These are phyloP conservation scores for Arthrinium puccinioides DNA, from an alignment of 2,329 filamentous ascomycete genomes.

Conservation along the genomic window DNA sequence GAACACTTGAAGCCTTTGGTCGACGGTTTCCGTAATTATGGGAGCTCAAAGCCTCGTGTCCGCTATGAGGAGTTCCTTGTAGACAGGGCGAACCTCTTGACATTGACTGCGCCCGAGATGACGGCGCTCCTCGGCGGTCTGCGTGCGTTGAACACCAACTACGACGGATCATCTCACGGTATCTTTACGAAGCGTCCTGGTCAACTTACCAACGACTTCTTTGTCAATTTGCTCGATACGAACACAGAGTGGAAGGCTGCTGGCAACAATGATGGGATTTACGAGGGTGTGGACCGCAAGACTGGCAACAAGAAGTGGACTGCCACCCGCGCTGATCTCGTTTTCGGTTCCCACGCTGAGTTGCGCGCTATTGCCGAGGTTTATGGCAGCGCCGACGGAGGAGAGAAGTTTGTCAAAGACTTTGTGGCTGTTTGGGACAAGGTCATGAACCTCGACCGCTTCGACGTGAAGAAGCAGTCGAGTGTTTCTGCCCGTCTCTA, in stretches of 20 bases:
- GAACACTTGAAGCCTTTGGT: constrained; percentile 57
- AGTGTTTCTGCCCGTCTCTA: too few species aligned
- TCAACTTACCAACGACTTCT: constrained; percentile 71
- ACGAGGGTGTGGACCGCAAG: constrained; percentile 58
- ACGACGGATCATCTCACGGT: constrained; percentile 58
- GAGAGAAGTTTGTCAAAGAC: constrained; percentile 61
- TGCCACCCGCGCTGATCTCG: constrained; percentile 59
- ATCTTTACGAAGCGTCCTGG: constrained; percentile 63
- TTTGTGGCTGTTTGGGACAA: constrained; percentile 69
- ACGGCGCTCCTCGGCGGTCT: constrained; percentile 66
- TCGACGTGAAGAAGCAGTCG: constrained; percentile 45
- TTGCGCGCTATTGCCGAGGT: constrained; percentile 64
- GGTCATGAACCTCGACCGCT: constrained; percentile 68
- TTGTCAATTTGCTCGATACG: constrained; percentile 68
- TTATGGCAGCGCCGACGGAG: constrained; percentile 53
- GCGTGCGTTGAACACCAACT: constrained; percentile 63
- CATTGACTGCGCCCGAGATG: constrained; percentile 62
- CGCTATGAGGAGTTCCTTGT: constrained; percentile 63
- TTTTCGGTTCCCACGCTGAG: constrained; percentile 67
- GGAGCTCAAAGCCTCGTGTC: constrained; percentile 51
- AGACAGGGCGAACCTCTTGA: constrained; percentile 65
- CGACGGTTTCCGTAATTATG: constrained; percentile 77
- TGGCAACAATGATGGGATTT: constrained; percentile 45
- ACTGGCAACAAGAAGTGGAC: constrained; percentile 60
- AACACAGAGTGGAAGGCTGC: constrained; percentile 56